Conservation (phyloP, 495 filamentous ascomycete species). For the Astrothelium macrocarpum region DNA sequence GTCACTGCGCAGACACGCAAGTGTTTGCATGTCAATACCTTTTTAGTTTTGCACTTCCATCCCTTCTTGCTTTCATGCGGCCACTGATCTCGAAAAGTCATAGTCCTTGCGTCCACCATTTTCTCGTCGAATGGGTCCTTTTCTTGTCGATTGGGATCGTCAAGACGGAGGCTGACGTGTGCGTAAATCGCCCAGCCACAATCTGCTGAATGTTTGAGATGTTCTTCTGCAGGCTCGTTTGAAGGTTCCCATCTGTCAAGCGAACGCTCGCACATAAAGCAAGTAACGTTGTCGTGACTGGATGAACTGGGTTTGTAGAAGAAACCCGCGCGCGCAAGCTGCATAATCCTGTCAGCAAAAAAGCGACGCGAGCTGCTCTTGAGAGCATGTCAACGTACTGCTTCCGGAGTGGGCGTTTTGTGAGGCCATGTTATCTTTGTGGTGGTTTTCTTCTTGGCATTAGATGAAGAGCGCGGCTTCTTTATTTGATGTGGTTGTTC, state of each 20-base stretch:
- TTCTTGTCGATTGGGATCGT: constrained; percentile 46
- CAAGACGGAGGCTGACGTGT: constrained; percentile 55
- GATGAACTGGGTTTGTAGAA: constrained; percentile 66
- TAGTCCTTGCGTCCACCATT: constrained; percentile 65
- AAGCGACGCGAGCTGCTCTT: no score
- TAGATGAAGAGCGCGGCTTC: constrained; percentile 55
- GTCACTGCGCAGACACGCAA: constrained; percentile 9
- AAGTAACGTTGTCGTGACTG: constrained; percentile 78
- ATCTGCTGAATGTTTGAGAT: constrained; percentile 65
- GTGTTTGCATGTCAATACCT: constrained; percentile 43
- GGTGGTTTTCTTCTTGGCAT: constrained; percentile 42
- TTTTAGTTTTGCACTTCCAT: constrained; percentile 77
- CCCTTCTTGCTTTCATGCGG: constrained; percentile 81
- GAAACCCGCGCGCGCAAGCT: constrained; percentile 88
- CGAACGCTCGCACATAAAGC: constrained; percentile 70
- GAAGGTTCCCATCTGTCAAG: constrained; percentile 83
- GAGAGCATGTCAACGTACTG: constrained; percentile 40
- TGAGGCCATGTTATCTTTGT: constrained; percentile 63
- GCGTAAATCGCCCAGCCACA: constrained; percentile 86
- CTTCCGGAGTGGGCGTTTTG: constrained; percentile 50
- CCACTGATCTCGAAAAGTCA: constrained; percentile 68
- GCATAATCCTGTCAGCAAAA: constrained; percentile 12
- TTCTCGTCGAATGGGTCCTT: constrained; percentile 62
- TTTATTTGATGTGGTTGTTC: constrained; percentile 46
- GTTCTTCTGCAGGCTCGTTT: constrained; percentile 73